Evolutionary conservation across 352 stramenopile species (phyloP), one percentile per base, ranked within the genome.

Genomic region (Phytophthora megakarya): DNA sequence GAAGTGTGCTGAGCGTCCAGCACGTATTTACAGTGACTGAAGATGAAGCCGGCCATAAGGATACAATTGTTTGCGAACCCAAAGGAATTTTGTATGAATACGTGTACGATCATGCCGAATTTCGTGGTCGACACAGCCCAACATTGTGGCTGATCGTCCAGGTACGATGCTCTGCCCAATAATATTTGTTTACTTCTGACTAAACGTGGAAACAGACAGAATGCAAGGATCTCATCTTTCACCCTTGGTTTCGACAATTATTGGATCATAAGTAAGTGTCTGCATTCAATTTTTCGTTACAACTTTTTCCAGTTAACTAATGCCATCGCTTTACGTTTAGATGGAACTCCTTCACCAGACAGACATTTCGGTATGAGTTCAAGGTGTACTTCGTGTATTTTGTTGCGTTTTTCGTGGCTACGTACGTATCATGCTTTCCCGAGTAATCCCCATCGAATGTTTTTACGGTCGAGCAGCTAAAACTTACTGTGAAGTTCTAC

Each of bases 41-140:
- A 43, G 46, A 57, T 9, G 63, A 81, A 51, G 59, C 52, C n/a
- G 53, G 61, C 6, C 51, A 78, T 33, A 84, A 80, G 26, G 67
- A 84, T 33, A 77, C 57, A 51, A 89, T 93, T 47, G 86, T 93
- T 13, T 86, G 82, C 32, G 84, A 93, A 21, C 81, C 85, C 0
- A 93, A 90, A 55, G 85, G 83, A 13, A 90, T 93, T 42, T 51
- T 93, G 37, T 92, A 90, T 62, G 85, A 93, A 61, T 93, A 92
- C 45, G 57, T 84, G n/a, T 93, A 92, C 52, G 83, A 93, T 30
- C 72, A 90, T 40, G 80, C 84, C 21, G 85, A 93, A 56, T 87
- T 88, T 32, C 68, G 78, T 0, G 80, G 81, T 26, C 69, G 81
- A 2, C 56, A 65, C 4, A 92, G 85, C 37, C 78, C 80, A 22